phyloP scores from a whole-genome alignment of 192 early-diverging fungal species.

The Martensiomyces pterosporus region DNA sequence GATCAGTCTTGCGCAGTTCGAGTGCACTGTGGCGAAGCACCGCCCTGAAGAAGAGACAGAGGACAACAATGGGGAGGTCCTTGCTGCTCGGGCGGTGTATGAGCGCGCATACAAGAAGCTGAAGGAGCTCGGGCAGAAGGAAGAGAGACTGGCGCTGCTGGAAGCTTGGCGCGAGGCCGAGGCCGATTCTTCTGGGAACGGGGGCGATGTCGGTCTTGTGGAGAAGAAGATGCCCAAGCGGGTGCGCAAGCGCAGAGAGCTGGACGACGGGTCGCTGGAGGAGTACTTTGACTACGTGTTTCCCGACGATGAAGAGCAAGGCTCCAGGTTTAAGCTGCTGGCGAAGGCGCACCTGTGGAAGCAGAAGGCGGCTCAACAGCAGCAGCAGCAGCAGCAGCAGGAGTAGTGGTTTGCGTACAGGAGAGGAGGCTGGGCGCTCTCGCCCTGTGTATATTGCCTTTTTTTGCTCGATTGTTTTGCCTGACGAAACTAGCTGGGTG shows the following conservation, averaged over 20 bases:
- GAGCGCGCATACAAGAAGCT: constrained; percentile 67
- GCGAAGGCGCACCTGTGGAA: constrained; percentile 89
- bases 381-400: background rate
- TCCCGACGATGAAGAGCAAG: constrained; percentile 89
- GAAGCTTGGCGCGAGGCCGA: constrained; percentile 93
- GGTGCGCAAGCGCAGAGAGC: constrained; percentile 82
- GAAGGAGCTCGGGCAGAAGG: constrained; percentile 69
- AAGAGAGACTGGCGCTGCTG: constrained; percentile 68
- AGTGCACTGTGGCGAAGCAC: constrained; percentile 51
- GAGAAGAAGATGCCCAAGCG: constrained; percentile 78
- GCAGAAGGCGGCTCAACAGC: constrained; percentile 11
- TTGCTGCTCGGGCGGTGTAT: constrained; percentile 71
- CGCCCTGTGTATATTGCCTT: too few species aligned
- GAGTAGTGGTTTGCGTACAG: background rate
- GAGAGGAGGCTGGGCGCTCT: too few species aligned
- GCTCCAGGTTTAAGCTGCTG: constrained; percentile 85
- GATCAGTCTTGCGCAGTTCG: constrained; percentile 92
- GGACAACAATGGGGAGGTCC: constrained; percentile 8
- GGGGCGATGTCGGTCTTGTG: constrained; percentile 57
- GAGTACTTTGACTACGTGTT: constrained; percentile 99
- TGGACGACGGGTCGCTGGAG: constrained; percentile 70
- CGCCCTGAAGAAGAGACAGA: constrained; percentile 24
- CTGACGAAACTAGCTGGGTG: too few species aligned
- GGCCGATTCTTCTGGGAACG: constrained; percentile 55
- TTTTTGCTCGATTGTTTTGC: too few species aligned